Evolutionary conservation across 148 eudicot species (phyloP).

Genomic region (Mesembryanthemum crystallinum): DNA sequence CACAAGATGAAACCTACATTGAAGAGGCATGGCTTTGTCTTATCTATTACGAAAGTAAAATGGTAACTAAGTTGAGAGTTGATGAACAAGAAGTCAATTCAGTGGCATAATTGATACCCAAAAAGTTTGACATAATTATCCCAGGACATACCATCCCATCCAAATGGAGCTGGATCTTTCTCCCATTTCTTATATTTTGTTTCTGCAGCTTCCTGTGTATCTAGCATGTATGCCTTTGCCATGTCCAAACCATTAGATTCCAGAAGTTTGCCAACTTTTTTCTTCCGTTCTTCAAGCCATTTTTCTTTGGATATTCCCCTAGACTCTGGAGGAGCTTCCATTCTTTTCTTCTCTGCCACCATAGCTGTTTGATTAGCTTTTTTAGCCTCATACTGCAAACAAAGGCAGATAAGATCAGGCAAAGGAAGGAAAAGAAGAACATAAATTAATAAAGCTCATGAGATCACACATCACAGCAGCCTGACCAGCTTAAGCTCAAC

Average conservation of each 20-base stretch:
- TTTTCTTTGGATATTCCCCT: constrained; percentile 95
- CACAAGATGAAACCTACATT: too few species aligned
- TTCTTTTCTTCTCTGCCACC: constrained; percentile 75
- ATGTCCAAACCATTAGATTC: constrained; percentile 93
- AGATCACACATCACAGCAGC: background rate
- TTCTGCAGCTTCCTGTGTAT: constrained; percentile 88
- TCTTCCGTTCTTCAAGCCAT: constrained; percentile 97
- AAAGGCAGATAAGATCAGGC: background rate
- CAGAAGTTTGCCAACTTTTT: constrained; percentile 80
- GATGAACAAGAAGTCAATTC: background rate
- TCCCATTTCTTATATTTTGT: constrained; percentile 93
- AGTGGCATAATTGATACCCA: background rate
- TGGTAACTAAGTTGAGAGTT: background rate
- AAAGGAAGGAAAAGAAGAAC: background rate
- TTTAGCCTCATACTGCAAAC: constrained; percentile 72
- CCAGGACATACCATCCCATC: constrained; percentile 84
- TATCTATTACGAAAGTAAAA: background rate
- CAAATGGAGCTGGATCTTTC: constrained; percentile 87
- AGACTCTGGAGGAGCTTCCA: constrained; percentile 73
- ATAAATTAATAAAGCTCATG: background rate
- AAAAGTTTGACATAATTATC: background rate
- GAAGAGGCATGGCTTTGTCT: background rate
- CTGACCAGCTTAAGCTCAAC: background rate
- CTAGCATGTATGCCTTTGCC: constrained; percentile 90
- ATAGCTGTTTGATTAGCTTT: constrained; percentile 85